Evolutionary conservation across 2,329 filamentous ascomycete species (phyloP).

Genomic region (Trichoderma oligosporum): DNA sequence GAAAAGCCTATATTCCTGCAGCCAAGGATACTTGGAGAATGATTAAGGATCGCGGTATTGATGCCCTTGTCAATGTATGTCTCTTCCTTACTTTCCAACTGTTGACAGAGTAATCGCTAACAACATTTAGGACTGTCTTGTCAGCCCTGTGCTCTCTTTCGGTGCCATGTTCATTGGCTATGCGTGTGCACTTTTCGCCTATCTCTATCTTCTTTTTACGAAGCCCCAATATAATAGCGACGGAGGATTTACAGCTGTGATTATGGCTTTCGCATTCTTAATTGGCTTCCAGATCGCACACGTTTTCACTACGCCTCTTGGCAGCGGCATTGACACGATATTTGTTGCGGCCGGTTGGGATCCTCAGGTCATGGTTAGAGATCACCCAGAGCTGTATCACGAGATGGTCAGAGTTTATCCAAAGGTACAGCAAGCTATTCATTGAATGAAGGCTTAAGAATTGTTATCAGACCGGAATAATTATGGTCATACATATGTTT

Average conservation of each 20-base stretch:
- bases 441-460: neutral
- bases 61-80: conserved; percentile 72
- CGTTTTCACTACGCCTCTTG: conserved; percentile 83
- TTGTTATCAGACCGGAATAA: no score
- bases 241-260: conserved; percentile 67
- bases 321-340: conserved; percentile 85
- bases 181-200: conserved; percentile 73
- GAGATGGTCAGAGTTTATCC: conserved; percentile 80
- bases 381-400: conserved; percentile 78
- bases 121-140: conserved; percentile 62
- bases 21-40: conserved; percentile 88
- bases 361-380: conserved; percentile 68
- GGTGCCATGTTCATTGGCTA: conserved; percentile 82
- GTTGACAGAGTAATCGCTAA: conserved; percentile 20
- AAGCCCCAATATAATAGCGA: conserved; percentile 70
- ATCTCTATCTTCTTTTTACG: conserved; percentile 82
- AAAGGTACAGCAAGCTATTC: conserved; percentile 73
- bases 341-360: conserved; percentile 76
- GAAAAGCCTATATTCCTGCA: conserved; percentile 78
- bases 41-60: conserved; percentile 88
- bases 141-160: conserved; percentile 70
- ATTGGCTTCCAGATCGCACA: conserved; percentile 88
- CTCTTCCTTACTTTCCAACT: rapidly evolving
- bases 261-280: conserved; percentile 81
- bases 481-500: neutral